Conservation (phyloP, 116 monocot genomes). For the Posidonia oceanica region DNA sequence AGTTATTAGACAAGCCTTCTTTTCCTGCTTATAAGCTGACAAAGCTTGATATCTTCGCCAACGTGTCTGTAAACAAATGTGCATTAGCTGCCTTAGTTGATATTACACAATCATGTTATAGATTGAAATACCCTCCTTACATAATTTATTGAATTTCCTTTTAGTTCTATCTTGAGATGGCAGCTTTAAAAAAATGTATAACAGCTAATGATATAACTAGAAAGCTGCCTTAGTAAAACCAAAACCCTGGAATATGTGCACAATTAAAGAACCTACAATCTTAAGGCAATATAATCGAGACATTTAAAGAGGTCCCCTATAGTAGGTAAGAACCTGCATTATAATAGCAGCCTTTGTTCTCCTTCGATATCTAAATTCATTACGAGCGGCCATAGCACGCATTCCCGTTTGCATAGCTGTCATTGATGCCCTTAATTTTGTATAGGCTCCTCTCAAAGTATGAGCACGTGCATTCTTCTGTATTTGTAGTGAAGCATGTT, state of each 20-base stretch:
- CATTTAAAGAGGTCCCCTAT: not conserved
- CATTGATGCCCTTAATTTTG: slow-evolving; percentile 29
- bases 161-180: not conserved
- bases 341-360: slow-evolving; percentile 72
- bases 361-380: slow-evolving; percentile 57
- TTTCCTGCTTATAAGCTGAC: slow-evolving; percentile 45
- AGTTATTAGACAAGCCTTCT: slow-evolving; percentile 61
- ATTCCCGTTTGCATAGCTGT: slow-evolving; percentile 74
- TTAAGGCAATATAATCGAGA: not conserved
- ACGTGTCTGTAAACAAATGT: slow-evolving; percentile 40
- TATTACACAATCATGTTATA: not conserved
- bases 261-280: not conserved
- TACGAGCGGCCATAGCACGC: slow-evolving; percentile 83
- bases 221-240: too few species aligned
- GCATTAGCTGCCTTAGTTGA: not conserved
- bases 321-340: slow-evolving; percentile 45
- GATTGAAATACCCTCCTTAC: not conserved
- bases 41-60: slow-evolving; percentile 73
- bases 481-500: slow-evolving; percentile 82
- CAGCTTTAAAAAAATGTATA: not conserved
- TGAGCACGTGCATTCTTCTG: slow-evolving; percentile 71
- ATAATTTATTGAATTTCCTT: not conserved
- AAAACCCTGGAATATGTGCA: not conserved
- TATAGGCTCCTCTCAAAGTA: slow-evolving; percentile 44
- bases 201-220: too few species aligned